Base-by-base conservation (phyloP, 306 rosid species). In the Betula pendula region DNA sequence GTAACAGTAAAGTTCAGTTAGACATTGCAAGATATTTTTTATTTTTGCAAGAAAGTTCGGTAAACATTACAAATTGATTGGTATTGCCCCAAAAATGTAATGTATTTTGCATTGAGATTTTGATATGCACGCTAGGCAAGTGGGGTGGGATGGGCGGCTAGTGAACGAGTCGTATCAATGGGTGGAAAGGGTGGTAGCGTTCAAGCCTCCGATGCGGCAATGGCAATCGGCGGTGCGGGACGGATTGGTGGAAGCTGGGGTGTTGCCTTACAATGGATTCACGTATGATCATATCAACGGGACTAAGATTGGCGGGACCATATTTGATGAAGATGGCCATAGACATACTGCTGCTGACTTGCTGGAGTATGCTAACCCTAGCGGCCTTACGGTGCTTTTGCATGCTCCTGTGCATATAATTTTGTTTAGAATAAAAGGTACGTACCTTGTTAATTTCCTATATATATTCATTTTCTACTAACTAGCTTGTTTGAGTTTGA, bases 331-430 rank as follows among this genome's bases (percentile, higher is more conserved):
- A 0, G 3, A 82, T 0, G 93, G 94, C 4, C 73, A 38, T 31
- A 78, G 98, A 49, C 96, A 93, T 65, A 90, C 91, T 0, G 91
- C 97, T 10, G 96, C 97, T 11, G 93, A 93, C 80, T 85, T 90
- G 9, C 73, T 93, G 11, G 19, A 68, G 22, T 75, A 93, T 40
- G 98, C 94, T 17, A 84, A 89, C n/a, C 90, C 96, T 70, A 5
- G 29, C 0, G 66, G 76, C 52, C 88, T 93, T 16, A 83, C 86
- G 0, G 75, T 89, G 16, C 88, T 86, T 67, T 44, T 93, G 72
- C 86, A 90, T 55, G 91, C 96, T 55, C 6, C 91, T 3, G 98
- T 89, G 6, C 90, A 79, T 6, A 82, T 70, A 68, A 80, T 93
- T 73, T 68, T 86, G 47, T 93, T 93, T 10, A 70, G 50, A 74